Conservation (phyloP, 352 stramenopile genomes). For the Globisporangium canariense region DNA sequence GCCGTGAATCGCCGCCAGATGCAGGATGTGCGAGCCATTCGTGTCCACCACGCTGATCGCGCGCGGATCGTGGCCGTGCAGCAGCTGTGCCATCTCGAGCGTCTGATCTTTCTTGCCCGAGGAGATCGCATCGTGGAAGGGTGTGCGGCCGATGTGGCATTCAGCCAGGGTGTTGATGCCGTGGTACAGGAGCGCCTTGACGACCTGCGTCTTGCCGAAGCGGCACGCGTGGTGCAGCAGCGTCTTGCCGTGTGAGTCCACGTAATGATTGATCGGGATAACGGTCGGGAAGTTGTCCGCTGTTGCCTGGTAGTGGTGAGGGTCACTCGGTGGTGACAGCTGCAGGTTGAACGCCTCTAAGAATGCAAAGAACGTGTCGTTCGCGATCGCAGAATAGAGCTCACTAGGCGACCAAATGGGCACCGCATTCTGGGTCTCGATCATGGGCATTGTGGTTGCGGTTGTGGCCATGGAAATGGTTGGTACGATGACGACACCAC, state of each 20-base stretch:
- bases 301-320: not conserved
- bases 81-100: slow-evolving; percentile 39
- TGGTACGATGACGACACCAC: not conserved
- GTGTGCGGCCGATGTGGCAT: slow-evolving; percentile 48
- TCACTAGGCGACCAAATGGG: slow-evolving; percentile 13
- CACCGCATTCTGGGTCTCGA: not conserved
- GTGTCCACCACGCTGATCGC: slow-evolving; percentile 44
- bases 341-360: slow-evolving; percentile 19
- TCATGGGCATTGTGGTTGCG: not conserved
- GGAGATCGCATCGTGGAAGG: slow-evolving; percentile 56
- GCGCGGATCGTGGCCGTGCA: slow-evolving; percentile 50
- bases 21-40: slow-evolving; percentile 59
- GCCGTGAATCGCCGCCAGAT: slow-evolving; percentile 66
- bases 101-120: slow-evolving; percentile 22
- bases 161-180: slow-evolving; percentile 32
- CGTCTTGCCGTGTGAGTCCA: slow-evolving; percentile 51
- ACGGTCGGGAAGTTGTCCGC: not conserved
- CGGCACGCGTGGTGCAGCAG: slow-evolving; percentile 66
- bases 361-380: slow-evolving; percentile 21
- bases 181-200: slow-evolving; percentile 57
- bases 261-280: slow-evolving; percentile 33
- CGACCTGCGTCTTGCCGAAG: slow-evolving; percentile 42
- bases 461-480: not conserved
- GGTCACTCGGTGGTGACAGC: not conserved
- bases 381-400: slow-evolving; percentile 14